Evolutionary conservation across 768 basidiomycete species (phyloP).

Genomic region (Rhizopogon roseolus): DNA sequence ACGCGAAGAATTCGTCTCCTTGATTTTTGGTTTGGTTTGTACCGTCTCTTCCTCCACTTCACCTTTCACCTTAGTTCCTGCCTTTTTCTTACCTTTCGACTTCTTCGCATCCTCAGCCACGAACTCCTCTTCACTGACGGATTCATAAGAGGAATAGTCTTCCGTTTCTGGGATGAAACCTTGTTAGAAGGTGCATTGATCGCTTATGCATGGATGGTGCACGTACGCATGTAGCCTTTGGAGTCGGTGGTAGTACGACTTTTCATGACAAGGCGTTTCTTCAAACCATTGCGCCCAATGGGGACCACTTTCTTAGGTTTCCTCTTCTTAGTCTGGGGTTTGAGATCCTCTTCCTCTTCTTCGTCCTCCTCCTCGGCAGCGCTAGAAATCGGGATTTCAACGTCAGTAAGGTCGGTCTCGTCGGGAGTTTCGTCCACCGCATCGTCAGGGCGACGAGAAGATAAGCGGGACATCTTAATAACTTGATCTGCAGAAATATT

Average conservation of each 20-base stretch:
- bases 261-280: constrained; percentile 64
- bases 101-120: constrained; percentile 19
- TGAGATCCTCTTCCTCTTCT: constrained; percentile 22
- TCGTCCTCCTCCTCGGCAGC: constrained; percentile 26
- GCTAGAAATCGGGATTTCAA: constrained; percentile 20
- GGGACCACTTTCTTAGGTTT: constrained; percentile 61
- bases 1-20: constrained; percentile 8
- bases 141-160: constrained; percentile 80
- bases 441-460: constrained; percentile 15
- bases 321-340: constrained; percentile 31
- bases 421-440: constrained; percentile 23
- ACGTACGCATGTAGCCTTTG: constrained; percentile 72
- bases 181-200: background rate
- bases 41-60: constrained; percentile 19
- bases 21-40: constrained; percentile 9
- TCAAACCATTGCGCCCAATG: constrained; percentile 72
- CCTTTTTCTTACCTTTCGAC: constrained; percentile 15
- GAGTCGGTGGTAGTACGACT: constrained; percentile 50
- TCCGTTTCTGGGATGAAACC: constrained; percentile 47
- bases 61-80: constrained; percentile 12
- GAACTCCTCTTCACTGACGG: constrained; percentile 56
- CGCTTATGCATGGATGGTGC: background rate
- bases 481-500: constrained; percentile 19
- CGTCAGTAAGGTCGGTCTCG: constrained; percentile 25
- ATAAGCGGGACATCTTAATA: constrained; percentile 16